Percentiles rank a stretch among this genome's conserved stretches.
Evolutionary conservation across 495 filamentous ascomycete species (phyloP).

Genomic region (Aspergillus baeticus): DNA sequence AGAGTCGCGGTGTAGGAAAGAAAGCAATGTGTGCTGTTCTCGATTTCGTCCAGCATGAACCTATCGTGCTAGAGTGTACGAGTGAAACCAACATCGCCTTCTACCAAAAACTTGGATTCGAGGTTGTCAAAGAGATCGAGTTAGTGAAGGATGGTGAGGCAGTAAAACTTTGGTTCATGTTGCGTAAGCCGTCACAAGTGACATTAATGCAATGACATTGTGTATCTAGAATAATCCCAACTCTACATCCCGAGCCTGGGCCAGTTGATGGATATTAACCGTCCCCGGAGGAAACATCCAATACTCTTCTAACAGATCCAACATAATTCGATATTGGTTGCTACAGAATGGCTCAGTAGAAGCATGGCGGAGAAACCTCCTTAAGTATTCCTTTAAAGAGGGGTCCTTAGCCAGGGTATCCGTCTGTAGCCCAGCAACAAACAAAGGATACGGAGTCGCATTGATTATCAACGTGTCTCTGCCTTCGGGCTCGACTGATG

Average conservation of each 20-base stretch:
- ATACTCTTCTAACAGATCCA: constrained; percentile 29
- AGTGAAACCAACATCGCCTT: constrained; percentile 24
- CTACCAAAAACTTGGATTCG: constrained; percentile 28
- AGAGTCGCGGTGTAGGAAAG: constrained; percentile 24
- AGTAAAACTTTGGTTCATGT: constrained; percentile 30
- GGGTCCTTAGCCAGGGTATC: constrained; percentile 20
- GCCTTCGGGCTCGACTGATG: constrained; percentile 7
- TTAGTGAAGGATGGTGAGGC: constrained; percentile 18
- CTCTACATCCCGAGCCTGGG: constrained; percentile 25
- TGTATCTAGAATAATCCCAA: constrained; percentile 33
- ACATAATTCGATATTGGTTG: constrained; percentile 8
- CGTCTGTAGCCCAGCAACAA: constrained; percentile 28
- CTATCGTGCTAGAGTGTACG: constrained; percentile 29
- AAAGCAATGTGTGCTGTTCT: constrained; percentile 19
- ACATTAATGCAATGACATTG: no score
- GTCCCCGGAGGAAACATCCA: constrained; percentile 21
- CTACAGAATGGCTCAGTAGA: not conserved
- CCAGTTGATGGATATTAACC: constrained; percentile 25
- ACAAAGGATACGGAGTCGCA: constrained; percentile 28
- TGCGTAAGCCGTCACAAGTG: constrained; percentile 3
- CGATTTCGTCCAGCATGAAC: constrained; percentile 12
- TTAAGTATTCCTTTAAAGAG: constrained; percentile 21
- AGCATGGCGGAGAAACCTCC: not conserved
- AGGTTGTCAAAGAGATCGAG: constrained; percentile 23
- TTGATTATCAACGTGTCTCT: constrained; percentile 29